Evolutionary conservation across 768 basidiomycete species (phyloP), one percentile per base, ranked within the genome.

Genomic region (Lentinula lateritia): DNA sequence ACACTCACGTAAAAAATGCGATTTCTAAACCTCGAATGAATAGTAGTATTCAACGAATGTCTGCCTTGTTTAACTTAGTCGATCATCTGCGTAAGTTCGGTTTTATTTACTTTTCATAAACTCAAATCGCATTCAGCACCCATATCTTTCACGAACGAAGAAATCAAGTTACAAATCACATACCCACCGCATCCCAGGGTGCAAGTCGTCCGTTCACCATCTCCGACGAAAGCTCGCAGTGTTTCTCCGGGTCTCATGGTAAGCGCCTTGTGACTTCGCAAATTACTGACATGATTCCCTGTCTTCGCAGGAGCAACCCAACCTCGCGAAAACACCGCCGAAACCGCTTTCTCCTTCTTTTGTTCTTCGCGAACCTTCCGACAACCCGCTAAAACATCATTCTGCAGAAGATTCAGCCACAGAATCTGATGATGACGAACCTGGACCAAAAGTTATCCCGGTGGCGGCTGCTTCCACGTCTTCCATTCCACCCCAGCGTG

Each of bases 1-100:
- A 88, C 70, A 90, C 83, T 39, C 88, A 91, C 72, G 76, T 91
- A 64, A 87, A 82, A 72, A 86, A 89, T 74, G 83, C 83, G 4
- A 71, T 92, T 64, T 83, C 86, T 34, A 87, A 82, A 67, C 88
- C 90, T 39, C 84, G 87, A 60, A 69, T 86, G 38, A 82, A 88
- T 38, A 89, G 87, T 38, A 79, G 83, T 15, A 75, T 92, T 46
- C 81, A 83, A 62, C 86, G 90, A 57, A 83, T 90, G 75, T 84
- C 89, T 8, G 87, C 90, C 23, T 75, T 87, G 67, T 83, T 89
- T 68, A 88, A 89, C 71, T 88, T 86, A 73, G 71, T 78, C 58
- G 72, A 83, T 63, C 82, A 87, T 52, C 80, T 83, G 66, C 88
- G 90, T 91, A 67, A 71, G 89, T 78, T 41, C 50, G 48, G 34